Evolutionary conservation across 2,329 filamentous ascomycete genomes (phyloP), one percentile per base, ranked within the genome.

Genomic region (Didymella sp.): DNA sequence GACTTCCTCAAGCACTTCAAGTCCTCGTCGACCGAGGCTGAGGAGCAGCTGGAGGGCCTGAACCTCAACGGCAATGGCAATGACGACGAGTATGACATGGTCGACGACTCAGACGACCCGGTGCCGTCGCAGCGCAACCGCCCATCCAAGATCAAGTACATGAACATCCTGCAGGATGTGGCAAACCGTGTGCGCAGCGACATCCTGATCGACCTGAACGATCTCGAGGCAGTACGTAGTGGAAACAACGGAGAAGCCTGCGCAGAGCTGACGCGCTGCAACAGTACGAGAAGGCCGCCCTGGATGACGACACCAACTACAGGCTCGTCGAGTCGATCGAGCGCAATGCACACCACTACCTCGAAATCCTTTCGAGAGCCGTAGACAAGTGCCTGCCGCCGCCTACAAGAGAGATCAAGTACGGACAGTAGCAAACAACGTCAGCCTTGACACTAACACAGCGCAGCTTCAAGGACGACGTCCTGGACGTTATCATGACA

Each of bases 401-500:
- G 60, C 89, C 93, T 37, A 89, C 86, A 13, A 83, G 82, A 50
- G 92, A 96, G 63, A 84, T 94, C 64, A 93, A 85, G 85, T 92
- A 83, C 67, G 86, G 8, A n/a, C 4, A 13, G 5, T 21, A 22
- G 17, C 41, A 17, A 6, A 15, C 27, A 11, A 13, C 13, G 19
- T 19, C n/a, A n/a, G 25, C n/a, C 6, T 17, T 6, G 12, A 31
- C n/a, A 28, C 62, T 74, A 67, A 78, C 63, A 63, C 53, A 19
- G n/a, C 13, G 31, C 65, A 92, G 89, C 66, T 98, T 96, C 84
- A 98, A 98, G 77, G 93, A 97, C 72, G 95, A 99, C 77, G 93
- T 98, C 9, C 84, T 99, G 40, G 95, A 99, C 77, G 91, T 99
- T 27, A 89, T 99, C 71, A 96, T 97, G 89, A 91, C 92, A 37